Evolutionary conservation across 768 basidiomycete genomes (phyloP), one percentile per base, ranked within the genome.

Genomic region (Lyophyllum semitale): DNA sequence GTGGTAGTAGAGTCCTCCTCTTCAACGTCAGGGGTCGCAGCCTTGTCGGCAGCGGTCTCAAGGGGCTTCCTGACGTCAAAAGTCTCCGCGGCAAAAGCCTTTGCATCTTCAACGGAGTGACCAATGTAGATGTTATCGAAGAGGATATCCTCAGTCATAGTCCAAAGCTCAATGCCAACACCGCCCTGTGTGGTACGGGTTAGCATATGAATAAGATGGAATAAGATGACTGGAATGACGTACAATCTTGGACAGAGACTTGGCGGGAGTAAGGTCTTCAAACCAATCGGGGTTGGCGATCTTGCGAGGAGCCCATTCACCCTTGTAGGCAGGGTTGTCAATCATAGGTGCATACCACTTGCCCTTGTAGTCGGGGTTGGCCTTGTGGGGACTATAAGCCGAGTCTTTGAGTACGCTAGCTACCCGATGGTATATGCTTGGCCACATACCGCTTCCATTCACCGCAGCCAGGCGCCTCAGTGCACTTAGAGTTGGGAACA

Each of bases 81-180:
- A n/a, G 94, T 92, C 75, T 95, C 93, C 15, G 77, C 74, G 53
- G 94, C 93, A 62, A 99, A 73, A 11, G 76, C 73, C 71, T 90
- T 85, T 59, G 97, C 97, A 57, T 96, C 93, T 35, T 85, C 84
- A 54, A 84, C 68, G 18, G 94, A 95, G 79, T 95, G 89, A 55
- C 95, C 95, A 55, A 99, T 73, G 77, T 94, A 98, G 68, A 99
- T 85, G 78, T 93, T 95, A 74, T 92, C 86, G 70, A 95, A 95
- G 63, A 95, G 81, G 63, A 95, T 95, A 68, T 92, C 88, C 73
- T 91, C 91, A 40, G 95, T 96, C 97, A 98, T 99, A 43, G 96
- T 96, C 97, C 97, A 99, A 64, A 98, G 86, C 74, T 99, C 97
- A 62, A 98, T 95, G 67, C 95, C 95, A 58, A 97, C 84, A 75